Evolutionary conservation across 495 filamentous ascomycete species (phyloP).

Genomic region (Terfezia boudieri): DNA sequence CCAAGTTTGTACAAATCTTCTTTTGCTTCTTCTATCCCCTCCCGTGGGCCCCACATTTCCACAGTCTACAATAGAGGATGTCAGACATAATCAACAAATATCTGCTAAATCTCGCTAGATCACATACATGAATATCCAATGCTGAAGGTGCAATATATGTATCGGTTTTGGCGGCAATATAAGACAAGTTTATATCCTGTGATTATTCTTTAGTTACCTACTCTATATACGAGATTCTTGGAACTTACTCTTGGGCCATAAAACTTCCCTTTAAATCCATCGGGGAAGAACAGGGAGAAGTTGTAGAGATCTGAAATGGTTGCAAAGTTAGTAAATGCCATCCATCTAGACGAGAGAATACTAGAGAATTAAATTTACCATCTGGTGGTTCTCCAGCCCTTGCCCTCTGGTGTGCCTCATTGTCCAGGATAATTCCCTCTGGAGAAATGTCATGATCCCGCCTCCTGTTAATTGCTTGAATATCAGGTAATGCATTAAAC

Average conservation of each 20-base stretch:
- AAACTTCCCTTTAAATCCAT: not conserved
- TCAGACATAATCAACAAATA: no score
- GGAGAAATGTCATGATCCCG: not conserved
- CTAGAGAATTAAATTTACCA: not conserved
- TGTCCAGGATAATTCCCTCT: not conserved
- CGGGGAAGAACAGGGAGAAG: not conserved
- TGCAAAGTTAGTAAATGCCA: not conserved
- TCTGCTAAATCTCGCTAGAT: no score
- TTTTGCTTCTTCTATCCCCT: conserved; percentile 9
- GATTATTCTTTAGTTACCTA: not conserved
- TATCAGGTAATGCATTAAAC: not conserved
- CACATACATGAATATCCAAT: not conserved
- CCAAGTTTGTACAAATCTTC: conserved; percentile 8
- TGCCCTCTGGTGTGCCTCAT: not conserved
- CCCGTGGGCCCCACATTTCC: conserved; percentile 12
- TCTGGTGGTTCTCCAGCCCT: not conserved
- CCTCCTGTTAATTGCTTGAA: not conserved
- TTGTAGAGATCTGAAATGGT: not conserved
- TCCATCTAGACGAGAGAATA: not conserved
- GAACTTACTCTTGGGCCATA: not conserved
- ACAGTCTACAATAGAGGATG: not conserved
- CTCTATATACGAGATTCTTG: not conserved
- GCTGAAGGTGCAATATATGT: conserved; percentile 8
- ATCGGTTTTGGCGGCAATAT: conserved; percentile 3
- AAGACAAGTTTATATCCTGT: not conserved